These are phyloP conservation scores for Phytophthora melonis DNA, from an alignment of 352 stramenopile genomes.

Conservation along the genomic window DNA sequence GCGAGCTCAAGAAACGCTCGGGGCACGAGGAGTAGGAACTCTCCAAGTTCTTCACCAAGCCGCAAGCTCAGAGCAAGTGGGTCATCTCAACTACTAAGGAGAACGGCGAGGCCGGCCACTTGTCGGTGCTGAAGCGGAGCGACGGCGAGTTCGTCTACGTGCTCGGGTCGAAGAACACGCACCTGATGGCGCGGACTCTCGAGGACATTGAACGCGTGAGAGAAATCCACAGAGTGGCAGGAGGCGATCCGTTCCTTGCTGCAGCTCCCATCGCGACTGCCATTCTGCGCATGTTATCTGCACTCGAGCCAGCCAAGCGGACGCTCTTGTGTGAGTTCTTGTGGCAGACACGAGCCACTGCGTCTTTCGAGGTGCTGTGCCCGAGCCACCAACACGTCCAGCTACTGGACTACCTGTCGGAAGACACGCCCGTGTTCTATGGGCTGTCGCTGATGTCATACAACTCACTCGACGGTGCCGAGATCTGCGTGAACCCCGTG, in stretches of 20 bases:
- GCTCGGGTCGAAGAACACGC: conserved; percentile 86
- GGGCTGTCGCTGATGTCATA: conserved; percentile 69
- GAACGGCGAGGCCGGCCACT: conserved; percentile 80
- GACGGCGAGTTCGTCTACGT: conserved; percentile 78
- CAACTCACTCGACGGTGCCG: conserved; percentile 41
- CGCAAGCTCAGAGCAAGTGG: conserved; percentile 48
- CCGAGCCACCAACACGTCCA: conserved; percentile 82
- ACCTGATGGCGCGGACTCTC: conserved; percentile 59
- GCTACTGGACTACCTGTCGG: conserved; percentile 65
- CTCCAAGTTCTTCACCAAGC: conserved; percentile 85
- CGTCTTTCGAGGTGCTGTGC: conserved; percentile 84
- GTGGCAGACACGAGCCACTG: conserved; percentile 78
- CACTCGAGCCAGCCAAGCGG: conserved; percentile 48
- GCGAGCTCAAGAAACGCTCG: conserved; percentile 48
- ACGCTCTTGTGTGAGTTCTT: conserved; percentile 72
- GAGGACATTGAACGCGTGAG: conserved; percentile 60
- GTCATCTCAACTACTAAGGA: conserved; percentile 84
- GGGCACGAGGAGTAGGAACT: conserved; percentile 45
- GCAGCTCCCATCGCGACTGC: conserved; percentile 62
- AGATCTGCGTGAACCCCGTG: conserved; percentile 85
- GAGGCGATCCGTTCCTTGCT: conserved; percentile 59
- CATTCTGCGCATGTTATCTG: conserved; percentile 47
- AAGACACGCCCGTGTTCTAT: conserved; percentile 87
- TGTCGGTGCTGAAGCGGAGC: conserved; percentile 73
- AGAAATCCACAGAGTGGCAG: conserved; percentile 20